These are phyloP conservation scores for Cystobasidium sp. DNA, from an alignment of 1,284 basidiomycete species.

Conservation along the genomic window DNA sequence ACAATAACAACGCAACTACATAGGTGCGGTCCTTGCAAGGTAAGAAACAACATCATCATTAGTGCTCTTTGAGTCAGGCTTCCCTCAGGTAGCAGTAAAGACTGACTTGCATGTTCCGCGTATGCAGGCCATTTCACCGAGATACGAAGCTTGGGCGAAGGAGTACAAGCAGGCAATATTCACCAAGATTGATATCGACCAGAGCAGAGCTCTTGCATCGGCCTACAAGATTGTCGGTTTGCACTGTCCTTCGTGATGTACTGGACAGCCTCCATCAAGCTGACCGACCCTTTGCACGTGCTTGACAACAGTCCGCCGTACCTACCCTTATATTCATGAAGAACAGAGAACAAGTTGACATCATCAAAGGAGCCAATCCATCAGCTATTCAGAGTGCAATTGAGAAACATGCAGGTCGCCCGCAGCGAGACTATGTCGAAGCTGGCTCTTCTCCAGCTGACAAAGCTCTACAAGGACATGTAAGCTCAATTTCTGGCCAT, in stretches of 20 bases:
- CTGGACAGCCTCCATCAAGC: not conserved
- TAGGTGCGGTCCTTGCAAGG: constrained; percentile 37
- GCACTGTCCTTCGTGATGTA: no score
- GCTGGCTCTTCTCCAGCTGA: constrained; percentile 31
- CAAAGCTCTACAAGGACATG: constrained; percentile 51
- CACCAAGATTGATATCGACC: constrained; percentile 52
- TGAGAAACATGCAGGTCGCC: constrained; percentile 48
- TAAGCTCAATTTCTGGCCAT: constrained; percentile 25
- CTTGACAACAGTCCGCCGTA: constrained; percentile 31
- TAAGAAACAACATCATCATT: not conserved
- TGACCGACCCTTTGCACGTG: not conserved
- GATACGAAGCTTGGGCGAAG: constrained; percentile 26
- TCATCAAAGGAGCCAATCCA: constrained; percentile 51
- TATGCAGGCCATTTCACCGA: constrained; percentile 37
- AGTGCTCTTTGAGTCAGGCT: not conserved
- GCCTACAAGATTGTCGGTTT: constrained; percentile 44
- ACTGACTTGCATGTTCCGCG: not conserved
- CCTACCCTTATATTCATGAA: constrained; percentile 44
- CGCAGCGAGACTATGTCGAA: constrained; percentile 15
- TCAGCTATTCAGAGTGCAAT: constrained; percentile 47
- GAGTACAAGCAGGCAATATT: constrained; percentile 46
- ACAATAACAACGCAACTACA: not conserved
- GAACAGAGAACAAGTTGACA: constrained; percentile 45
- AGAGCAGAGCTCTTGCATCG: constrained; percentile 45
- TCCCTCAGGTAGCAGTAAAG: not conserved